Base-by-base conservation (phyloP, 2,329 filamentous ascomycete genomes). In the Fusarium stilboides region DNA sequence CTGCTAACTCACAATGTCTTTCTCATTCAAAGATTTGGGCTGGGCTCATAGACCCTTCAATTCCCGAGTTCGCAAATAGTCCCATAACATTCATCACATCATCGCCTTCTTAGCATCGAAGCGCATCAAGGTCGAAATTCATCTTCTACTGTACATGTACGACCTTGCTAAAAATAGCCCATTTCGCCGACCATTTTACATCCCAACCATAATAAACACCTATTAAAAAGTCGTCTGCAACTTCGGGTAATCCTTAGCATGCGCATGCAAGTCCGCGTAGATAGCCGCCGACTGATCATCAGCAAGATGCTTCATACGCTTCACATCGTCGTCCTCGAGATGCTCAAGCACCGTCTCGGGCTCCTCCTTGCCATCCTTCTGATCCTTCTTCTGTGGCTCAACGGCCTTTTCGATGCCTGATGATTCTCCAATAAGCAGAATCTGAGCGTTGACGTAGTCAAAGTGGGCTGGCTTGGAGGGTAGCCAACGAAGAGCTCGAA, bases 401-500 rank as follows among this genome's bases (percentile, higher is more conserved):
- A 88, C 80, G 0, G 88, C 89, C 62, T 87, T 87, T 6, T 84
- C 81, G 8, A 88, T 74, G 4, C 87, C 86, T 1, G 87, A 81
- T 1, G 86, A 86, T 72, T 93, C 89, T 8, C 94, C 94, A 44
- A 97, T 90, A 58, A 97, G 84, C 12, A 97, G 80, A 55, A 97
- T 86, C 75, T 97, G 93, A 0, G 91, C 87, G 69, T 93, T 92
- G 34, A 85, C 85, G 75, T 92, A 93, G 72, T 95, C 86, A 5
- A 97, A 83, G 70, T 94, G 89, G 60, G 91, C 88, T 0, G 94
- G 92, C 69, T 90, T 84, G 1, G 92, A 84, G 1, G 92, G 89
- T 57, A 89, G 85, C 94, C 94, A 97, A 44, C 92, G 89, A 3
- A 92, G 84, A 8, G 87, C 85, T 17, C 86, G 82, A 74, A 97